Evolutionary conservation across 352 stramenopile genomes (phyloP).

Genomic region (Peronospora destructor): DNA sequence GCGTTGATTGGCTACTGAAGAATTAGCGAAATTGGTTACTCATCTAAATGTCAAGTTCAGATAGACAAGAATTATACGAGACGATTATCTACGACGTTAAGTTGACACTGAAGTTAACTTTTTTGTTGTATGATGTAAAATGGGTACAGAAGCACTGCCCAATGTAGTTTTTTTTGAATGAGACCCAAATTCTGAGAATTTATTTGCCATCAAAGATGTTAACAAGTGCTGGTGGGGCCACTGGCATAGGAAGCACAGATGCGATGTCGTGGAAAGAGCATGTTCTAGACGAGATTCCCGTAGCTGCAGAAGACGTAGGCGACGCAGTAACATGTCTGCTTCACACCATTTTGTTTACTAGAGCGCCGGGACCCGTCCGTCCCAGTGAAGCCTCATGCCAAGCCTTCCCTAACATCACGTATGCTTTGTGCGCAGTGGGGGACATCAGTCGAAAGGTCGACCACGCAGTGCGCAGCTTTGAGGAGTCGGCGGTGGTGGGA

Average conservation of each 20-base stretch:
- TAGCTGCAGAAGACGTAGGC: constrained; percentile 44
- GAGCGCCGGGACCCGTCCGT: constrained; percentile 59
- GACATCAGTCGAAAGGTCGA: constrained; percentile 79
- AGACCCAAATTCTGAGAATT: too few species aligned
- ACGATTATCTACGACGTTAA: too few species aligned
- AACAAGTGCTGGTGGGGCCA: constrained; percentile 1
- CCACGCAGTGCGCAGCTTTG: constrained; percentile 50
- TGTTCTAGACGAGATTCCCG: constrained; percentile 53
- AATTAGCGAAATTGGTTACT: too few species aligned
- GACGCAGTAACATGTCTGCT: constrained; percentile 64
- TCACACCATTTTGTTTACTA: constrained; percentile 78
- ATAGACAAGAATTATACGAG: too few species aligned
- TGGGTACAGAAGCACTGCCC: too few species aligned
- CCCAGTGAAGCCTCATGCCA: constrained; percentile 72
- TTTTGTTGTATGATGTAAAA: too few species aligned
- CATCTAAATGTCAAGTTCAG: too few species aligned
- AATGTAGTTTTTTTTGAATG: too few species aligned
- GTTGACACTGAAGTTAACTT: too few species aligned
- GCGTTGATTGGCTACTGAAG: too few species aligned
- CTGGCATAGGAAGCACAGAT: neutral
- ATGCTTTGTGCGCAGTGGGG: constrained; percentile 67
- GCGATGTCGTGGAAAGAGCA: constrained; percentile 47
- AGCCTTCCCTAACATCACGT: constrained; percentile 67
- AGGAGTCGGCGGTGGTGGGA: constrained; percentile 36
- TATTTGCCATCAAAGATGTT: neutral